phyloP scores from a whole-genome alignment of 192 early-diverging fungal genomes.

The Entophlyctis helioformis region DNA sequence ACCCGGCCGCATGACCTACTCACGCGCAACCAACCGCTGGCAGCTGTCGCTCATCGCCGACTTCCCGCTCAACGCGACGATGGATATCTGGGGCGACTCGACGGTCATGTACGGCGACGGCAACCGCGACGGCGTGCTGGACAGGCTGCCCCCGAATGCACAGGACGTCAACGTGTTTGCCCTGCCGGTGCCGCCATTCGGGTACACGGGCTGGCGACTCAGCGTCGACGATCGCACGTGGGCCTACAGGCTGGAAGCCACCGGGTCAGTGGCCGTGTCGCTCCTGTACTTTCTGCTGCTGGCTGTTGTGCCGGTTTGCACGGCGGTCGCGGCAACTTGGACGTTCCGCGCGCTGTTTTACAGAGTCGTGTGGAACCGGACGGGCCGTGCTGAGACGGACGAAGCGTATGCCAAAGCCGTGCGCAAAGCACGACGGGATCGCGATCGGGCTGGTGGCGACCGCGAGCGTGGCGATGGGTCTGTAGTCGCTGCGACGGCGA shows the following conservation, averaged over 20 bases:
- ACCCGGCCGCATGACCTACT: neutral
- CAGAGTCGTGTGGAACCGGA: neutral
- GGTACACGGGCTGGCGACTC: neutral
- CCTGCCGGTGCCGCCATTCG: neutral
- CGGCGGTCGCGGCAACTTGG: neutral
- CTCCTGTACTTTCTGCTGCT: neutral
- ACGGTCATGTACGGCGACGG: neutral
- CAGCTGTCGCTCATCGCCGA: neutral
- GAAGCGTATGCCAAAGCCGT: too few relatives aligned
- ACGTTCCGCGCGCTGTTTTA: neutral
- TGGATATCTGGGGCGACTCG: neutral
- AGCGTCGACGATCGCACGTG: neutral
- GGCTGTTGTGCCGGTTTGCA: neutral
- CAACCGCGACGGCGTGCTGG: conserved; percentile 1
- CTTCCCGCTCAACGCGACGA: neutral
- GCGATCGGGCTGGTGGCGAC: too few relatives aligned
- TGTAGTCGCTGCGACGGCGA: too few relatives aligned
- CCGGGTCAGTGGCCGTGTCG: neutral
- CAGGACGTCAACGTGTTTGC: too few relatives aligned
- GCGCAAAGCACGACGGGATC: too few relatives aligned
- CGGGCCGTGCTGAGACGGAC: too few relatives aligned
- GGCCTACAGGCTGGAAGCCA: neutral
- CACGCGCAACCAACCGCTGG: neutral
- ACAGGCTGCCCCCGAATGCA: neutral
- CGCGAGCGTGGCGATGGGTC: too few relatives aligned